These are phyloP conservation scores for Diaporthe aspalathi DNA, from an alignment of 2,329 filamentous ascomycete species.

Conservation along the genomic window DNA sequence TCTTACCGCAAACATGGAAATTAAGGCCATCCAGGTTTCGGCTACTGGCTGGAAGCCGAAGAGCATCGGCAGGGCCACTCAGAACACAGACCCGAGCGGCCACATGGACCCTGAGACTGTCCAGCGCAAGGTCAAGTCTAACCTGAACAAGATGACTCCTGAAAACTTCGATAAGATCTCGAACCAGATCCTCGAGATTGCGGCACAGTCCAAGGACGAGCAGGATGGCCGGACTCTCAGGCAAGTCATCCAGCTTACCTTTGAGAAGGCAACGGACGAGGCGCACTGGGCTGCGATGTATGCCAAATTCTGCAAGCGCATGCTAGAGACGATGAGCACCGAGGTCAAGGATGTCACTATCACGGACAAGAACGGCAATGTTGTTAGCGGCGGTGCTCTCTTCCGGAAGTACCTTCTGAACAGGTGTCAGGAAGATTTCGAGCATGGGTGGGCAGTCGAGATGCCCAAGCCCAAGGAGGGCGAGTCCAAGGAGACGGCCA, in stretches of 20 bases:
- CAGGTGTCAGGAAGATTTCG: constrained; percentile 98
- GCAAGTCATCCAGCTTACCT: constrained; percentile 98
- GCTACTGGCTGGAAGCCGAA: constrained; percentile 90
- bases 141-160: constrained; percentile 99
- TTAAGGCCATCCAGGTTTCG: constrained; percentile 82
- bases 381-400: constrained; percentile 90
- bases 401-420: constrained; percentile 99
- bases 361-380: constrained; percentile 86
- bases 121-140: constrained; percentile 98
- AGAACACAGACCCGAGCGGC: constrained; percentile 49
- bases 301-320: constrained; percentile 96
- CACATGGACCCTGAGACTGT: constrained; percentile 91
- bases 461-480: constrained; percentile 81
- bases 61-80: constrained; percentile 63
- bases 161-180: constrained; percentile 98
- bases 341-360: constrained; percentile 97
- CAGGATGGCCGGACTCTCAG: constrained; percentile 92
- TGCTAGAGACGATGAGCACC: constrained; percentile 94
- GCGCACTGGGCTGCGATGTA: constrained; percentile 99
- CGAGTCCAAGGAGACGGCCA: constrained; percentile 74
- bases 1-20: constrained; percentile 82
- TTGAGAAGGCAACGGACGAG: constrained; percentile 98
- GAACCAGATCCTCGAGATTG: constrained; percentile 91
- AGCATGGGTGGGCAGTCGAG: constrained; percentile 95
- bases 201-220: constrained; percentile 95